Conservation (phyloP, 2,329 filamentous ascomycete species). For the Fusarium sp. region DNA sequence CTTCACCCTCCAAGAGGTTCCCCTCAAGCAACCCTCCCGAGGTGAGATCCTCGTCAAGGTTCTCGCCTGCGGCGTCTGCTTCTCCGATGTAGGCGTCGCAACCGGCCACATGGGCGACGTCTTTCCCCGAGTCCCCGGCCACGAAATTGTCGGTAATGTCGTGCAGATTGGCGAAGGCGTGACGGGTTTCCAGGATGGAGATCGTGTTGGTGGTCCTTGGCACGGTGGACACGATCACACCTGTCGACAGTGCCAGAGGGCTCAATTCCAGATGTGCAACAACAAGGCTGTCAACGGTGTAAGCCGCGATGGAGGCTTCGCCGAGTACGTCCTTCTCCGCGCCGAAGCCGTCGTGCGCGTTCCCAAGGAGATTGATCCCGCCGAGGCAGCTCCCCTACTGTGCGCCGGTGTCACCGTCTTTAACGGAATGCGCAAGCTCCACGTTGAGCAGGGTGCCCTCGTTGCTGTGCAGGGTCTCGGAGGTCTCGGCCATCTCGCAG, state of each 20-base stretch:
- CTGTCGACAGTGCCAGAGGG: constrained; percentile 73
- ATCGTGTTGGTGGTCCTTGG: constrained; percentile 69
- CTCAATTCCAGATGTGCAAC: constrained; percentile 76
- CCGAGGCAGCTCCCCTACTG: constrained; percentile 68
- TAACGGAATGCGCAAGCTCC: constrained; percentile 67
- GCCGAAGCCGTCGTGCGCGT: constrained; percentile 70
- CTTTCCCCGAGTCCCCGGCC: constrained; percentile 74
- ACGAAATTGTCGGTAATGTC: constrained; percentile 78
- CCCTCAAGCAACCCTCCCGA: constrained; percentile 65
- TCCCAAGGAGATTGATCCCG: constrained; percentile 63
- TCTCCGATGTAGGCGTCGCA: constrained; percentile 66
- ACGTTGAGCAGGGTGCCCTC: constrained; percentile 62
- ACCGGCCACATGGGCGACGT: constrained; percentile 63
- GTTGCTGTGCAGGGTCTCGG: constrained; percentile 77
- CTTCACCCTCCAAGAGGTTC: constrained; percentile 69
- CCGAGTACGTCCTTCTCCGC: constrained; percentile 71
- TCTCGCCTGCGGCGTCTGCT: constrained; percentile 78
- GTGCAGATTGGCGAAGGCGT: constrained; percentile 69
- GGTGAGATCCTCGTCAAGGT: constrained; percentile 78
- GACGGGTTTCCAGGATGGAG: constrained; percentile 69
- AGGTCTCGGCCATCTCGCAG: constrained; percentile 80
- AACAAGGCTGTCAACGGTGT: constrained; percentile 74
- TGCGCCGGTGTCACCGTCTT: constrained; percentile 75
- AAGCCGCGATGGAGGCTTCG: constrained; percentile 74
- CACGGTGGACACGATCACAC: constrained; percentile 66